phyloP scores from a whole-genome alignment of 768 basidiomycete species.

The Termitomyces sp. region DNA sequence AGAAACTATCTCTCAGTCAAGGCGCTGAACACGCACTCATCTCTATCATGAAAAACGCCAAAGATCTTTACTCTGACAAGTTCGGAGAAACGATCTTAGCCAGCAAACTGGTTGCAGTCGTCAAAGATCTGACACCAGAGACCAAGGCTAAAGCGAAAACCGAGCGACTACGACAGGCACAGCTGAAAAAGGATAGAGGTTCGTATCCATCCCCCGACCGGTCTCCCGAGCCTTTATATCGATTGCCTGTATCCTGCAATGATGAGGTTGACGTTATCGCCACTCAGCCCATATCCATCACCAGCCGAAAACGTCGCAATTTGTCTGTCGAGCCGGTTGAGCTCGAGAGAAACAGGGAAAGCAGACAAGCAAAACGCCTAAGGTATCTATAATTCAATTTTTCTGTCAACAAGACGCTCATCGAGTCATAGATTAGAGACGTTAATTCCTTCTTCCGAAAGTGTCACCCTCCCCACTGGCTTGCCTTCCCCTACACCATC shows the following conservation, averaged over 20 bases:
- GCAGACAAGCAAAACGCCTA: slow-evolving; percentile 11
- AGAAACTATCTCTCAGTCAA: slow-evolving; percentile 18
- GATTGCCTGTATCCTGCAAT: background rate
- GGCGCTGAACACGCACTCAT: slow-evolving; percentile 20
- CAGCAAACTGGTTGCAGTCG: slow-evolving; percentile 21
- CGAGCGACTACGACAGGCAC: slow-evolving; percentile 5
- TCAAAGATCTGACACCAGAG: slow-evolving; percentile 24
- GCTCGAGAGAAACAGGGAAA: background rate
- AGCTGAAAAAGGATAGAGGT: slow-evolving; percentile 2
- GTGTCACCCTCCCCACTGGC: background rate
- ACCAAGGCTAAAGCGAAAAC: slow-evolving; percentile 12
- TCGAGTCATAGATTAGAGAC: background rate
- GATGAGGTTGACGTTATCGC: background rate
- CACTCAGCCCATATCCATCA: background rate
- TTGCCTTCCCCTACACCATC: slow-evolving; percentile 14
- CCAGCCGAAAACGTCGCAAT: slow-evolving; percentile 13
- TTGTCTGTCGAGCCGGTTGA: background rate
- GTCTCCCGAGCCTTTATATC: slow-evolving; percentile 8
- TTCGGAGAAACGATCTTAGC: slow-evolving; percentile 25
- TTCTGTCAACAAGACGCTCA: background rate
- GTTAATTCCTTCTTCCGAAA: background rate
- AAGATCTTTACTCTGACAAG: slow-evolving; percentile 18
- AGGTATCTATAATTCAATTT: slow-evolving; percentile 6
- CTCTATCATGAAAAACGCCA: slow-evolving; percentile 17
- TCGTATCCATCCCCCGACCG: slow-evolving; percentile 17